phyloP scores from a whole-genome alignment of 176 grass and related monocot genomes.

The Zizania latifolia region DNA sequence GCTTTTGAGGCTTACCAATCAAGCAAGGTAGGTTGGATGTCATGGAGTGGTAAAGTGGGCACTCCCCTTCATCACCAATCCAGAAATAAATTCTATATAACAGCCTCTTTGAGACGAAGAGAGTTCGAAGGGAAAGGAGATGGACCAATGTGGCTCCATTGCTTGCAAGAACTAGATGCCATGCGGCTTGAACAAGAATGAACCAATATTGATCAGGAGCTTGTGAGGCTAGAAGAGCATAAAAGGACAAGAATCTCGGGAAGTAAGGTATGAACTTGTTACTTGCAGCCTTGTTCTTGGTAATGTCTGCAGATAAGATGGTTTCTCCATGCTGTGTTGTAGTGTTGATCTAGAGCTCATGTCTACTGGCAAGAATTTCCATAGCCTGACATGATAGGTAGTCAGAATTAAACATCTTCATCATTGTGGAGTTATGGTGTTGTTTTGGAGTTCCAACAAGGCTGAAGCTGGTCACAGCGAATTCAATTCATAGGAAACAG shows the following conservation, averaged over 20 bases:
- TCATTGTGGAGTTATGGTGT: neutral
- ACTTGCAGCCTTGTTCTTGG: neutral
- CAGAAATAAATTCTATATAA: slow-evolving; percentile 51
- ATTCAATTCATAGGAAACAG: neutral
- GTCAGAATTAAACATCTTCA: neutral
- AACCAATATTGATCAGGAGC: neutral
- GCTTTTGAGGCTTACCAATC: slow-evolving; percentile 49
- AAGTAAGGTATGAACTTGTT: slow-evolving; percentile 22
- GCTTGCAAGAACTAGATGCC: slow-evolving; percentile 13
- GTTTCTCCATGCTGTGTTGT: neutral
- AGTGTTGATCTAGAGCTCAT: neutral
- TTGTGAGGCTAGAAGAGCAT: neutral
- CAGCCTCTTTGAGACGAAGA: neutral
- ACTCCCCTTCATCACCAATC: slow-evolving; percentile 37
- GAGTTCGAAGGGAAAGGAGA: slow-evolving; percentile 36
- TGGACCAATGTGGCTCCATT: slow-evolving; percentile 13
- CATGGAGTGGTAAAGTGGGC: slow-evolving; percentile 57
- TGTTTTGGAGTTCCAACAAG: neutral
- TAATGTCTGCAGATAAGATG: neutral
- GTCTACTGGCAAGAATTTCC: neutral
- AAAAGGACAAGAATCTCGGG: neutral
- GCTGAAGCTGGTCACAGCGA: neutral
- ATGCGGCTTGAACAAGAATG: neutral
- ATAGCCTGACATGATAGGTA: neutral
- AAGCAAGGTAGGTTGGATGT: slow-evolving; percentile 76